Evolutionary conservation across 352 stramenopile genomes (phyloP), one percentile per base, ranked within the genome.

Genomic region (Aphanomyces cochlioides): DNA sequence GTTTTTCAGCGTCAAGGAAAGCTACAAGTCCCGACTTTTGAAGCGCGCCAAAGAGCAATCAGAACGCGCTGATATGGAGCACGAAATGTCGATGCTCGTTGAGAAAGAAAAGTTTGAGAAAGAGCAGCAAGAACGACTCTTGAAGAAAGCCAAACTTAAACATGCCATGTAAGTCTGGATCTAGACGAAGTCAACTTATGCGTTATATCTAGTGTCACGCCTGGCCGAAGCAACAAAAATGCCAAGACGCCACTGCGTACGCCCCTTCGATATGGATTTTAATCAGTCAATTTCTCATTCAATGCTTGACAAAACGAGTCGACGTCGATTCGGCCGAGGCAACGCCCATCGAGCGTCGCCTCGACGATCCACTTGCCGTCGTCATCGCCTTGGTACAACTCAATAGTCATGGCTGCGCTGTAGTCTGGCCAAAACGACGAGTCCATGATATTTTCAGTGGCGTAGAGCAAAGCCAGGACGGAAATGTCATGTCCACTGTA

Each of bases 1-100:
- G 96, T 99, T 99, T 77, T 99, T 99, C 78, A 98, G 87, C 54
- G 85, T 99, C 38, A 99, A 99, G 74, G 95, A 98, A 73, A 97
- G 87, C 38, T 98, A 97, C 77, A 92, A 98, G 77, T 96, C 88
- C 41, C 87, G 89, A 4, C 75, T 99, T 47, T 77, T 91, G 17
- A 95, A 97, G 74, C 83, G 90, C 40, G 90, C 79, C 78, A 98
- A 96, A 76, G 86, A 89, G 39, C 83, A 80, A 69, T 84, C 82
- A n/a, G 85, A 86, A 72, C 76, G 59, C 6, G 56, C 81, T 13
- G 76, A 79, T 57, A 97, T 97, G 88, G 88, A 97, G 76, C 47
- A 84, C 3, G 89, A 97, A 74, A 96, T 96, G 85, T 63, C 77
- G 57, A 76, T 73, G 37, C 47, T 61, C 17, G 7, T 45, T 34